A percentile compares a stretch with the other conserved stretches of the same genome.
Evolutionary conservation across 2,329 filamentous ascomycete genomes (phyloP).

Genomic region (Scedosporium apiospermum): DNA sequence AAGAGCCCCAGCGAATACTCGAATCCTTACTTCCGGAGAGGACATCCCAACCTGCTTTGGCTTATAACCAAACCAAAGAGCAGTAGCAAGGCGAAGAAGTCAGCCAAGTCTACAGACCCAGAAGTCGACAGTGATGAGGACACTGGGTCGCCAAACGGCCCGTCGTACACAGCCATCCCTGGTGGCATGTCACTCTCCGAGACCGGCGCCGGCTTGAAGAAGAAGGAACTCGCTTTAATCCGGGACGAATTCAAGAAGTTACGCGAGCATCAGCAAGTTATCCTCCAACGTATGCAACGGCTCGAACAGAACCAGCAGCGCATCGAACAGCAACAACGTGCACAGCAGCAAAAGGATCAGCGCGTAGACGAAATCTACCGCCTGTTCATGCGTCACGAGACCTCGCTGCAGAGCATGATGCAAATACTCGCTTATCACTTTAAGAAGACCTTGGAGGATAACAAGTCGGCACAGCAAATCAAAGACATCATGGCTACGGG

Average conservation of each 20-base stretch:
- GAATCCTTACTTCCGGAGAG: conserved; percentile 91
- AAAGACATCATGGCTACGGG: conserved; percentile 59
- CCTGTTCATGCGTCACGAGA: conserved; percentile 72
- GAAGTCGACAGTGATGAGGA: conserved; percentile 63
- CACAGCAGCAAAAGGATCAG: conserved; percentile 11
- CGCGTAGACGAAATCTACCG: conserved; percentile 10
- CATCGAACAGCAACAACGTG: conserved; percentile 9
- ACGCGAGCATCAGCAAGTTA: conserved; percentile 77
- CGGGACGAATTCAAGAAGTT: conserved; percentile 74
- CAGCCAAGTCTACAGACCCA: conserved; percentile 52
- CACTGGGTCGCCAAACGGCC: conserved; percentile 29
- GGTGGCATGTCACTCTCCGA: conserved; percentile 6
- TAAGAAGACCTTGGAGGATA: conserved; percentile 82
- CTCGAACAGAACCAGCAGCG: conserved; percentile 74
- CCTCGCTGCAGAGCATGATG: conserved; percentile 96
- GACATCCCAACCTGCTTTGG: conserved; percentile 87
- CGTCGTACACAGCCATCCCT: background rate
- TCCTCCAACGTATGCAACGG: conserved; percentile 71
- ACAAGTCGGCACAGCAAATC: conserved; percentile 65
- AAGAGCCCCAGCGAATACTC: conserved; percentile 98
- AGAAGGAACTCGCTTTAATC: conserved; percentile 69
- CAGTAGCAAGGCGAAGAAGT: conserved; percentile 51
- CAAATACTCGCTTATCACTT: conserved; percentile 97
- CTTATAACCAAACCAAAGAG: conserved; percentile 92
- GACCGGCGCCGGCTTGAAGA: conserved; percentile 28